Percentiles rank a stretch among this genome's conserved stretches.
Evolutionary conservation across 352 stramenopile genomes (phyloP).

Genomic region (Pythium biforme): DNA sequence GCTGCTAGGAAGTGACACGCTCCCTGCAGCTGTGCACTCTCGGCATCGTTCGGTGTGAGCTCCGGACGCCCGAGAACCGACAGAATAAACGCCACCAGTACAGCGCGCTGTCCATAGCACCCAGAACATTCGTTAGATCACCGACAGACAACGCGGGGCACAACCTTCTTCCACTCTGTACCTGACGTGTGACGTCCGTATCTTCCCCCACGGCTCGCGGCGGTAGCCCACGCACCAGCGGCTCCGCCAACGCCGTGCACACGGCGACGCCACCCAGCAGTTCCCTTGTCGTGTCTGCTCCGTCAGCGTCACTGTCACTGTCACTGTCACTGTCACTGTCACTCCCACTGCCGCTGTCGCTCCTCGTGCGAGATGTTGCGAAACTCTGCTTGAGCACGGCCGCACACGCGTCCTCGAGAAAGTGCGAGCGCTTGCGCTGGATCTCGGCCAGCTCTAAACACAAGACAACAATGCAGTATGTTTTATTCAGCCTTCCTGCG

Average conservation of each 20-base stretch:
- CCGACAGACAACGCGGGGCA: background rate
- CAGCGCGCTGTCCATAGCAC: constrained; percentile 14
- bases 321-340: constrained; percentile 16
- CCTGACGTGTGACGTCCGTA: constrained; percentile 19
- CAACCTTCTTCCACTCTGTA: constrained; percentile 8
- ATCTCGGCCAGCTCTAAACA: constrained; percentile 49
- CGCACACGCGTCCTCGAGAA: constrained; percentile 64
- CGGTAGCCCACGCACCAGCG: constrained; percentile 20
- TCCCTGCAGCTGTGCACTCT: background rate
- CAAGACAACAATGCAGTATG: background rate
- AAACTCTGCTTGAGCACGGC: constrained; percentile 38
- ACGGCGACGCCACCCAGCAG: constrained; percentile 3
- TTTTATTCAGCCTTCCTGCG: too few relatives aligned
- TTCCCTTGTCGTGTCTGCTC: too few relatives aligned
- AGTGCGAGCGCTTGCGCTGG: constrained; percentile 58
- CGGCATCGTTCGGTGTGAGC: background rate
- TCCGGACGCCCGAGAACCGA: constrained; percentile 17
- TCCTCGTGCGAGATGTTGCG: background rate
- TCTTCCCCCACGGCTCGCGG: background rate
- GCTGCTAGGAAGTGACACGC: constrained; percentile 29
- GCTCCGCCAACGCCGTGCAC: constrained; percentile 26
- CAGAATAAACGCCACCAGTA: constrained; percentile 28
- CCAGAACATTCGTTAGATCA: background rate
- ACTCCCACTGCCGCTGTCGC: constrained; percentile 6
- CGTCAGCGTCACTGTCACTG: constrained; percentile 5